Base-by-base conservation (phyloP, 2,329 filamentous ascomycete genomes). In the Pseudocercospora vitis region DNA sequence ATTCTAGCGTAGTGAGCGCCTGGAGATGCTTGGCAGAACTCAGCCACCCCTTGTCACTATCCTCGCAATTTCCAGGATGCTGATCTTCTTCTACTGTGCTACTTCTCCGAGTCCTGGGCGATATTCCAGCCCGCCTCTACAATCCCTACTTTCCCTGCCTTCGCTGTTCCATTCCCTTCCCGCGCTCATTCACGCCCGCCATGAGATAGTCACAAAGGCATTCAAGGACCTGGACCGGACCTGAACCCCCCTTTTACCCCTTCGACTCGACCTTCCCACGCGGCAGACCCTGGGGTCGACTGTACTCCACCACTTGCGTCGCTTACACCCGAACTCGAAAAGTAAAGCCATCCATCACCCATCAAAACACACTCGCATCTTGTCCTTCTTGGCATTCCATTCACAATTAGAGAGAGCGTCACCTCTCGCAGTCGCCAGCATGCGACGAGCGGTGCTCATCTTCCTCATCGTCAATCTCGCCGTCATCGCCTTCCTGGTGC, bases 381-480 rank as follows among this genome's bases (percentile, higher is more conserved):
- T n/a, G n/a, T n/a, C n/a, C n/a, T n/a, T n/a, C n/a, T n/a, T n/a
- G n/a, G n/a, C n/a, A n/a, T n/a, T n/a, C n/a, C n/a, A n/a, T n/a
- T n/a, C n/a, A n/a, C 21, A 32, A 21, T 31, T 24, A 21, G 14
- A 14, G 12, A 12, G 16, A 18, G 24, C 11, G 16, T 21, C 14
- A 14, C 21, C 5, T n/a, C 8, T 16, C 28, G 37, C 73, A 16
- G 28, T 48, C 53, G 53, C 29, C 42, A 77, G 60, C 54, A 86
- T 86, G 83, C 78, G 82, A 63, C 78, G 78, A 73, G 79, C 79
- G 66, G 73, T 83, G 55, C 64, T 84, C 53, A 76, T 86, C 66
- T 87, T 86, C 72, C 73, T 88, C 50, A 64, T 89, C 55, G 76
- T 83, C 69, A 87, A 86, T 67, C 67, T 86, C 47, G 59, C 84